phyloP scores from a whole-genome alignment of 2,329 filamentous ascomycete genomes.

The Pezicula neosporulosa region DNA sequence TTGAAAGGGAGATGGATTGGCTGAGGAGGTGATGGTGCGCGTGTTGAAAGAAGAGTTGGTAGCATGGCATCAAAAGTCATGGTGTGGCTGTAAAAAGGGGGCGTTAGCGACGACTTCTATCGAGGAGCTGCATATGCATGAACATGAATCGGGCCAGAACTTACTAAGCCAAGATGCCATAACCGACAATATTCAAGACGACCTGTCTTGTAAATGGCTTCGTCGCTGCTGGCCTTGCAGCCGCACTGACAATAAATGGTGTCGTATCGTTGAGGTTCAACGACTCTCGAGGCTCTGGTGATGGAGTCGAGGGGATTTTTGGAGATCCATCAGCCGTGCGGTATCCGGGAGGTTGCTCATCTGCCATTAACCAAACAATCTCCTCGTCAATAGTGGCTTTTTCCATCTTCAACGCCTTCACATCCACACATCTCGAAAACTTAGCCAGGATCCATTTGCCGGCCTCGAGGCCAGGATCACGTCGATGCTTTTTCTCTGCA shows the following conservation, averaged over 20 bases:
- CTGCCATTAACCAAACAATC: conserved; percentile 55
- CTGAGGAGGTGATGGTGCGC: conserved; percentile 29
- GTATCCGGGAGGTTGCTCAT: conserved; percentile 67
- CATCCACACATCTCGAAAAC: conserved; percentile 20
- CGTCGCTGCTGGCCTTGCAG: conserved; percentile 36
- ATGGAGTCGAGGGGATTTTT: conserved; percentile 34
- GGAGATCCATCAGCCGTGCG: conserved; percentile 56
- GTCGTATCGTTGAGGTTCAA: conserved; percentile 29
- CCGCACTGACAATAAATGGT: conserved; percentile 17
- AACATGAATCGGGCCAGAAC: conserved; percentile 34
- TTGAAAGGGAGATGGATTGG: conserved; percentile 72
- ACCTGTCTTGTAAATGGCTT: conserved; percentile 82
- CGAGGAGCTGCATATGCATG: neutral
- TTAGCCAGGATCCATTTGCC: conserved; percentile 65
- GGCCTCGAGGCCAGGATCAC: conserved; percentile 72
- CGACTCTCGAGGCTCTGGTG: conserved; percentile 33
- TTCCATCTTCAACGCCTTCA: conserved; percentile 32
- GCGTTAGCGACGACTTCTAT: conserved; percentile 16
- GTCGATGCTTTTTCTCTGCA: conserved; percentile 70
- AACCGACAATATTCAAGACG: conserved; percentile 81
- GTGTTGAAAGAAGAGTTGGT: conserved; percentile 73
- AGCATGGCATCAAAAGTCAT: conserved; percentile 95
- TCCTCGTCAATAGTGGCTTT: conserved; percentile 36
- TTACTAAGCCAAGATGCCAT: conserved; percentile 93
- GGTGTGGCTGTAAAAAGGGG: conserved; percentile 65